A percentile compares a stretch with the other conserved stretches of the same genome.
Conservation (phyloP, 2,329 filamentous ascomycete genomes). For the Chrysoporthe cubensis region DNA sequence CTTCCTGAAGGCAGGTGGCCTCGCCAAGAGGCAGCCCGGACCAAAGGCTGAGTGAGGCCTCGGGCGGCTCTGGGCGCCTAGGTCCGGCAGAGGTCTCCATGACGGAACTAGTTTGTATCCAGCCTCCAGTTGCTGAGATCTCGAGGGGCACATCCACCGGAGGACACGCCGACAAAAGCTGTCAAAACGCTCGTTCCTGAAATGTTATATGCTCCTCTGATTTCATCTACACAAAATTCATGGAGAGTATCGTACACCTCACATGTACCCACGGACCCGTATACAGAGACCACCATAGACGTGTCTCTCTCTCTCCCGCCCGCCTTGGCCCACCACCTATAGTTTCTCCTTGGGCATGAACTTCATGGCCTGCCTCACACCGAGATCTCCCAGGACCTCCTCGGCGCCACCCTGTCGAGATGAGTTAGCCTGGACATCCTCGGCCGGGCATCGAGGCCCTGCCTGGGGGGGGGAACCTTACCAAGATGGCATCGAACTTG, state of each 20-base stretch:
- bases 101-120: too few species aligned
- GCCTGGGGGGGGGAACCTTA: conserved; percentile 15
- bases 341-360: conserved; percentile 84
- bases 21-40: too few species aligned
- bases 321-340: conserved; percentile 44
- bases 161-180: too few species aligned
- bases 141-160: too few species aligned
- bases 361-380: conserved; percentile 82
- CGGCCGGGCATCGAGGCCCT: not conserved
- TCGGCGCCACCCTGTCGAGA: conserved; percentile 69
- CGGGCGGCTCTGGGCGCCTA: not conserved
- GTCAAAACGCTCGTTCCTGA: too few species aligned
- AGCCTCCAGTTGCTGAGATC: too few species aligned
- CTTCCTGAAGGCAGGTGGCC: not conserved
- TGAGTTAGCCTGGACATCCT: not conserved
- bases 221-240: not conserved
- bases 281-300: too few species aligned
- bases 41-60: not conserved
- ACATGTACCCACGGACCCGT: not conserved
- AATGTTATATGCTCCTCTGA: not conserved
- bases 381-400: conserved; percentile 80
- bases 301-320: not conserved
- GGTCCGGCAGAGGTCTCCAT: not conserved
- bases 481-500: conserved; percentile 77
- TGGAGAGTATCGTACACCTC: not conserved